Evolutionary conservation across 768 basidiomycete species (phyloP).

Genomic region (Phlebiopsis gigantea): DNA sequence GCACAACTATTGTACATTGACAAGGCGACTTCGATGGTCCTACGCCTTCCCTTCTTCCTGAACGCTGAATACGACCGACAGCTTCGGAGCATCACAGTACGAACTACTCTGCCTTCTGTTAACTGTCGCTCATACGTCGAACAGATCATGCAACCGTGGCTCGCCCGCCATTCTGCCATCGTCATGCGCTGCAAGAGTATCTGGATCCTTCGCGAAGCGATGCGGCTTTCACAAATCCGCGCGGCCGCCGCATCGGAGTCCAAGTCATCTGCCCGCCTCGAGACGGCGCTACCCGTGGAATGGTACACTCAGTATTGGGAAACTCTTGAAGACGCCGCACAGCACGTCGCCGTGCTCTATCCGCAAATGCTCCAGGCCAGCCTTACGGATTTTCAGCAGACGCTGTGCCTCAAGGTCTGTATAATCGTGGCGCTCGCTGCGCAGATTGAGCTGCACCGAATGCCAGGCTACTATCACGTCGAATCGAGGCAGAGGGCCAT

Average conservation of each 20-base stretch:
- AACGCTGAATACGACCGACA: conserved; percentile 17
- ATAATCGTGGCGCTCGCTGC: conserved; percentile 20
- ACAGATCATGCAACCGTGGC: conserved; percentile 9
- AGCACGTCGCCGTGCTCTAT: conserved; percentile 15
- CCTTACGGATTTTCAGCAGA: conserved; percentile 13
- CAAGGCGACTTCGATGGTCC: conserved; percentile 17
- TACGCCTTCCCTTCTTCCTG: conserved; percentile 13
- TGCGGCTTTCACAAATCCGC: conserved; percentile 4
- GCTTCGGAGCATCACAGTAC: conserved; percentile 15
- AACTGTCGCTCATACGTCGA: not conserved
- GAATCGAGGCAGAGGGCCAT: conserved; percentile 19
- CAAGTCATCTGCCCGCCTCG: not conserved
- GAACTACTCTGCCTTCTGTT: not conserved
- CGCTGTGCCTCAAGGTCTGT: conserved; percentile 19
- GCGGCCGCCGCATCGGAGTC: not conserved
- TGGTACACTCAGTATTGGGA: conserved; percentile 22
- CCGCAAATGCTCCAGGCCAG: conserved; percentile 19
- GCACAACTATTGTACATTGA: conserved; percentile 23
- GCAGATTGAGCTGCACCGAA: conserved; percentile 19
- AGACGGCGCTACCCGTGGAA: not conserved
- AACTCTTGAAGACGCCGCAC: conserved; percentile 17
- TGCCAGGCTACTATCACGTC: conserved; percentile 16
- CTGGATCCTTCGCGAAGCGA: conserved; percentile 5
- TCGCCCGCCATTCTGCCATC: conserved; percentile 4
- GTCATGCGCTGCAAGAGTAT: conserved; percentile 5